phyloP scores from a whole-genome alignment of 495 filamentous ascomycete species.

The Xanthoparmelia taractica region DNA sequence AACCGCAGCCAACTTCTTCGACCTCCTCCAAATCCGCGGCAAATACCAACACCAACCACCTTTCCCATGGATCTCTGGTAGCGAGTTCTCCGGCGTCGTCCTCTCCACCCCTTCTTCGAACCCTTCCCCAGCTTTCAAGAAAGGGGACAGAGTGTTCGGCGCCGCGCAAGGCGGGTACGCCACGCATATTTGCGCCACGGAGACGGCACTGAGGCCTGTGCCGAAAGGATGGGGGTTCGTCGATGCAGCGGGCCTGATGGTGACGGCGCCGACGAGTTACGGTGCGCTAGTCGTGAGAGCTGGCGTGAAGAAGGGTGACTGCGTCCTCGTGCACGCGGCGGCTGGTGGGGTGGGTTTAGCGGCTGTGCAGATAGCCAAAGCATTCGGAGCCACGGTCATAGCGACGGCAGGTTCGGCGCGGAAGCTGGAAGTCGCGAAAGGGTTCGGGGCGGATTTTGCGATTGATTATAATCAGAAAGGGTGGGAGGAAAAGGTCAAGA shows the following conservation, averaged over 20 bases:
- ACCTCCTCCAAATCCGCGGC: constrained; percentile 81
- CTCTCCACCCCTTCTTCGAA: constrained; percentile 50
- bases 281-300: constrained; percentile 74
- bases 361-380: constrained; percentile 90
- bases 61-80: constrained; percentile 81
- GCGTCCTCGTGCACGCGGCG: constrained; percentile 85
- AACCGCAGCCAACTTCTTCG: constrained; percentile 90
- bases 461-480: constrained; percentile 57
- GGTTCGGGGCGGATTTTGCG: constrained; percentile 77
- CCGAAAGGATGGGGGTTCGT: constrained; percentile 74
- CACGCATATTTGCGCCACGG: constrained; percentile 58
- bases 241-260: constrained; percentile 81
- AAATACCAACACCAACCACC: constrained; percentile 56
- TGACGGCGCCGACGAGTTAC: constrained; percentile 87
- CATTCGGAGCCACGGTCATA: constrained; percentile 79
- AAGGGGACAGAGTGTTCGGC: constrained; percentile 80
- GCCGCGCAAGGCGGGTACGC: constrained; percentile 82
- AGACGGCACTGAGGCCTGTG: constrained; percentile 61
- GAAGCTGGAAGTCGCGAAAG: constrained; percentile 69
- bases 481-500: constrained; percentile 75
- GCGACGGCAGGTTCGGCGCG: constrained; percentile 72
- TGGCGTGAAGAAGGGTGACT: constrained; percentile 68
- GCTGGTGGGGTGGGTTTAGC: constrained; percentile 88
- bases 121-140: constrained; percentile 48
- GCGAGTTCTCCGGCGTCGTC: constrained; percentile 78